Evolutionary conservation across 768 basidiomycete species (phyloP).

Genomic region (Pleurotus platypus): DNA sequence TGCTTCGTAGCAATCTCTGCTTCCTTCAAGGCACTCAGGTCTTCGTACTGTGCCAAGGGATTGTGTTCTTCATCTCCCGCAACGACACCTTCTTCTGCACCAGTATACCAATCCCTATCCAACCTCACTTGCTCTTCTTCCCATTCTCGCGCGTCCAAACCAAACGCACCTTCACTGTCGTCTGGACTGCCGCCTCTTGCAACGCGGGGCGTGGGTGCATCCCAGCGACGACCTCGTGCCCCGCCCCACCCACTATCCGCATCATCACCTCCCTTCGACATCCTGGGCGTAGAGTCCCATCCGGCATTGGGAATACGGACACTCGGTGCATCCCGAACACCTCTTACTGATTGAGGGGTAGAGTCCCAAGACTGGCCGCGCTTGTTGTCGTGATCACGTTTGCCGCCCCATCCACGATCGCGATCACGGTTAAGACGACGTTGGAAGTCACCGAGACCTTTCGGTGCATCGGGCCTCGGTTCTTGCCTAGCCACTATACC

Average conservation of each 20-base stretch:
- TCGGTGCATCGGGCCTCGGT: constrained; percentile 52
- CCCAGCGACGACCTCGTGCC: constrained; percentile 61
- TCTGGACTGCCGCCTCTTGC: constrained; percentile 68
- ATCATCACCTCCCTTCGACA: constrained; percentile 48
- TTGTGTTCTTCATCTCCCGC: constrained; percentile 92
- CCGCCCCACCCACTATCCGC: constrained; percentile 61
- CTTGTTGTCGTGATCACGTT: constrained; percentile 30
- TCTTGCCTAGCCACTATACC: constrained; percentile 66
- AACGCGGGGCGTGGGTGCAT: constrained; percentile 78
- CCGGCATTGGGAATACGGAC: constrained; percentile 88
- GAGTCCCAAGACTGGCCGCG: constrained; percentile 44
- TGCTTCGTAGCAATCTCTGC: constrained; percentile 76
- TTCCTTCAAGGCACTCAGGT: constrained; percentile 63
- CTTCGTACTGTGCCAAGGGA: constrained; percentile 91
- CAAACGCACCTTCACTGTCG: constrained; percentile 57
- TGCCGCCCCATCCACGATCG: constrained; percentile 45
- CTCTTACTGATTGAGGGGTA: constrained; percentile 59
- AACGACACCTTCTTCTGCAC: constrained; percentile 82
- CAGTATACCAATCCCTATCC: constrained; percentile 96
- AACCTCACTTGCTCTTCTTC: constrained; percentile 92
- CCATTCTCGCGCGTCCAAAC: constrained; percentile 85
- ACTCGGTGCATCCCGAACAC: constrained; percentile 56
- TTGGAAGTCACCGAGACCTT: constrained; percentile 90
- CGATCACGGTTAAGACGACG: constrained; percentile 83
- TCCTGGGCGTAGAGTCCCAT: constrained; percentile 91